Percentiles rank a stretch among this genome's conserved stretches.
These are phyloP conservation scores for Asterochloris erici DNA, from an alignment of 139 green algal species.

Conservation along the genomic window DNA sequence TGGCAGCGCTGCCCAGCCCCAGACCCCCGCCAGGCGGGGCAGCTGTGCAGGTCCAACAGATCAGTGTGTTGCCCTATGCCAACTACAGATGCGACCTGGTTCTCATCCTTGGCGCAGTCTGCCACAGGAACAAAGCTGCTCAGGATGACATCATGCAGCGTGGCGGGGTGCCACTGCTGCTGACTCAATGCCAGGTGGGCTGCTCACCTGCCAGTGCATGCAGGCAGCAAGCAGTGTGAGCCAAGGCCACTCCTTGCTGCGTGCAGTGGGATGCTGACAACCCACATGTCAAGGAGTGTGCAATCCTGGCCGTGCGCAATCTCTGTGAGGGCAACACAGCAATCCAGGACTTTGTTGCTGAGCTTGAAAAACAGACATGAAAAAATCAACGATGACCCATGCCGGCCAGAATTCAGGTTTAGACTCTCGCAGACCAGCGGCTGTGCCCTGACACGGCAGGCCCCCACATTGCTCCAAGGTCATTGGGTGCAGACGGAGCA, in stretches of 20 bases:
- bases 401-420: no score
- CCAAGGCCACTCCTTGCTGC: not conserved
- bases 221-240: not conserved
- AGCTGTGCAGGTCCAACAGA: not conserved
- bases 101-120: slow-evolving; percentile 50
- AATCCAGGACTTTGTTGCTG: slow-evolving; percentile 8
- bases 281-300: slow-evolving; percentile 82
- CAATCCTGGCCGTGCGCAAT: slow-evolving; percentile 85
- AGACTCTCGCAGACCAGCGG: no score
- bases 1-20: no score
- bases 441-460: no score
- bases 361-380: no score
- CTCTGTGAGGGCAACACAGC: slow-evolving; percentile 60
- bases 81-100: not conserved
- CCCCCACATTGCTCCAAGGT: no score
- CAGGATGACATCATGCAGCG: slow-evolving; percentile 33
- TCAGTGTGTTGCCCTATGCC: not conserved
- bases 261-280: slow-evolving; percentile 51
- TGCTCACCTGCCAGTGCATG: not conserved
- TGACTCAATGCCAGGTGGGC: slow-evolving; percentile 39
- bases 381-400: no score
- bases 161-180: slow-evolving; percentile 58
- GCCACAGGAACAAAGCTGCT: slow-evolving; percentile 26
- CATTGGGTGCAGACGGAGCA: no score
- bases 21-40: no score